Evolutionary conservation across 768 basidiomycete species (phyloP).

Genomic region (Rubroboletus pulcherrimus): DNA sequence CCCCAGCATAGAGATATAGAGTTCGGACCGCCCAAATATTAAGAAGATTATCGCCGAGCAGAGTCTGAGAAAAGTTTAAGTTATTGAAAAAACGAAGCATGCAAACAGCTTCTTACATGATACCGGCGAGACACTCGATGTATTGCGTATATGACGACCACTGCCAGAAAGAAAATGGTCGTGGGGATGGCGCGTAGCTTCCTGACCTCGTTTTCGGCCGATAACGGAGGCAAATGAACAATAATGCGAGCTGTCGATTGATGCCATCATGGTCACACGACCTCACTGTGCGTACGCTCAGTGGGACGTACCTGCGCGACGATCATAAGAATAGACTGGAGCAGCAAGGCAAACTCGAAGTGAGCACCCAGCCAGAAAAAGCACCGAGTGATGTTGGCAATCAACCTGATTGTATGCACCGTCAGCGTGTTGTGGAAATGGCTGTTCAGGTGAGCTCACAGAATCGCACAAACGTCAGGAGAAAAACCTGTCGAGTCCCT

Average conservation of each 20-base stretch:
- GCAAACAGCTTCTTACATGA: slow-evolving; percentile 50
- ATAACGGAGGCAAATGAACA: slow-evolving; percentile 80
- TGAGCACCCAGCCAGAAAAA: slow-evolving; percentile 86
- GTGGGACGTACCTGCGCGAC: slow-evolving; percentile 59
- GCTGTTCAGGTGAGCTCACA: slow-evolving; percentile 40
- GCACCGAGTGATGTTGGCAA: slow-evolving; percentile 84
- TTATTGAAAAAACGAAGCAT: slow-evolving; percentile 6
- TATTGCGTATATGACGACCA: slow-evolving; percentile 77
- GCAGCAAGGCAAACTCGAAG: slow-evolving; percentile 72
- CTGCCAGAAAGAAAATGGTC: slow-evolving; percentile 81
- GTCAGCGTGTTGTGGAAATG: slow-evolving; percentile 8
- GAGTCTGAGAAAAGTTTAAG: slow-evolving; percentile 36
- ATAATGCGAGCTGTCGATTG: slow-evolving; percentile 56
- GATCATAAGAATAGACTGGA: slow-evolving; percentile 85
- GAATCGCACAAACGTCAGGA: slow-evolving; percentile 79
- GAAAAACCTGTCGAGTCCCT: slow-evolving; percentile 88
- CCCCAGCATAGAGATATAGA: slow-evolving; percentile 63
- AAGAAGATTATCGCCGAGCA: slow-evolving; percentile 71
- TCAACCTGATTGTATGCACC: slow-evolving; percentile 42
- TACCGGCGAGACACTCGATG: slow-evolving; percentile 75
- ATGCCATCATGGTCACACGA: slow-evolving; percentile 20
- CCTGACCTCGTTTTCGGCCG: slow-evolving; percentile 60
- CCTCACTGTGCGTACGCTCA: slow-evolving; percentile 1
- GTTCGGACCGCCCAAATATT: slow-evolving; percentile 60
- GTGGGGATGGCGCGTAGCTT: slow-evolving; percentile 51